Evolutionary conservation across 1,139 yeast species (phyloP).

Genomic region (Diutina catenulata): DNA sequence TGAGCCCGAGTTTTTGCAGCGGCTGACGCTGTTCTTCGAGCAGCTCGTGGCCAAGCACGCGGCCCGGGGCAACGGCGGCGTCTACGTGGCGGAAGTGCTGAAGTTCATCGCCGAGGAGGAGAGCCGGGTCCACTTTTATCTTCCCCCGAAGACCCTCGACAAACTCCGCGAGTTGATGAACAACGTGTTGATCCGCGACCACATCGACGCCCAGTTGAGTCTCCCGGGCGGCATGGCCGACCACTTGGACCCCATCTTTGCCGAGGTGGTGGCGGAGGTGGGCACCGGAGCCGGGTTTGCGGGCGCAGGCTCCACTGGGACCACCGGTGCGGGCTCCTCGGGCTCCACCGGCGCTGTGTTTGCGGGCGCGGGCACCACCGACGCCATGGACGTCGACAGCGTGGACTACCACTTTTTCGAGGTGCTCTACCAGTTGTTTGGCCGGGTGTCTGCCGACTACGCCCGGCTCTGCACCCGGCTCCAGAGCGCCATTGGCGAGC

Average conservation of each 20-base stretch:
- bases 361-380: no score
- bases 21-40: slow-evolving; percentile 46
- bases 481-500: not conserved
- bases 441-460: not conserved
- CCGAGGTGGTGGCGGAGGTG: not conserved
- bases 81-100: slow-evolving; percentile 42
- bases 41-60: slow-evolving; percentile 33
- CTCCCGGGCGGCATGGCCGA: slow-evolving; percentile 16
- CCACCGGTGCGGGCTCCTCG: not conserved
- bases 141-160: slow-evolving; percentile 41
- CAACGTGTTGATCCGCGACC: slow-evolving; percentile 49
- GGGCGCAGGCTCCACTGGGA: no score
- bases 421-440: not conserved
- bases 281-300: no score
- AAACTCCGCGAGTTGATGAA: slow-evolving; percentile 47
- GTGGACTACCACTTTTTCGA: not conserved
- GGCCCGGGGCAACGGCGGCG: slow-evolving; percentile 25
- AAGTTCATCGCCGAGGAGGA: slow-evolving; percentile 49
- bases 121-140: slow-evolving; percentile 38
- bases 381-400: not conserved
- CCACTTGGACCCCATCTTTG: not conserved
- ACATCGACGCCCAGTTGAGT: slow-evolving; percentile 34
- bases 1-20: slow-evolving; percentile 51
- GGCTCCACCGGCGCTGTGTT: no score
- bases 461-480: not conserved